Evolutionary conservation across 1,284 basidiomycete genomes (phyloP), one percentile per base, ranked within the genome.

Genomic region (Ceratobasidium papillatum): DNA sequence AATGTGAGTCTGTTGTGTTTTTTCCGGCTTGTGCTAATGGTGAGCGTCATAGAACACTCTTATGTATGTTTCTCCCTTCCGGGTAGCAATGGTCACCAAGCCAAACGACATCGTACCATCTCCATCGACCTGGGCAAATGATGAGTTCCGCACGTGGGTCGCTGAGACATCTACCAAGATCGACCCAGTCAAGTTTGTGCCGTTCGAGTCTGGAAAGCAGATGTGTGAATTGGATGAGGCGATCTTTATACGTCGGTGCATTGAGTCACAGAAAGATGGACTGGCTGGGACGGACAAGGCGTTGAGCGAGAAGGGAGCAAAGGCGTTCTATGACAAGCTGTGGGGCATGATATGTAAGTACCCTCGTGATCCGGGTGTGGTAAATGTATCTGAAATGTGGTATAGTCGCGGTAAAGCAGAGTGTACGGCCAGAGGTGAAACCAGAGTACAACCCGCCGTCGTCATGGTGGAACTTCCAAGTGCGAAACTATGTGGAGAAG

Each of bases 1-100:
- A 73, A 62, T 36, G 69, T 73, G 32, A 38, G 69, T 27, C 17
- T 22, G 3, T 32, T 61, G 81, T n/a, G 27, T 27, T 22, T 38
- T 11, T 22, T 14, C 32, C 34, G 25, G n/a, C 9, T 82, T 27
- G 79, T 47, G 27, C 34, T n/a, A 58, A 49, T 8, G n/a, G n/a
- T 8, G 8, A 25, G 9, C 3, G 19, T 47, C 8, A 12, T 14
- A 74, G 62, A 74, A 74, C 51, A 74, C 73, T 5, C 63, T 74
- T 41, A 74, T 62, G 11, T 74, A 74, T n/a, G 63, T 74, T 17
- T 27, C 62, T n/a, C 73, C 73, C 1, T 74, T 74, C 52, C 73
- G 73, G 25, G 73, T 74, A 9, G 54, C 73, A 1, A 74, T 38
- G 8, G 32, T 43, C n/a, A 19, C 73, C 45, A 36, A 64, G 22